Evolutionary conservation across 176 grass and related monocot genomes (phyloP), one percentile per base, ranked within the genome.

Genomic region (Saccharum officinarum): DNA sequence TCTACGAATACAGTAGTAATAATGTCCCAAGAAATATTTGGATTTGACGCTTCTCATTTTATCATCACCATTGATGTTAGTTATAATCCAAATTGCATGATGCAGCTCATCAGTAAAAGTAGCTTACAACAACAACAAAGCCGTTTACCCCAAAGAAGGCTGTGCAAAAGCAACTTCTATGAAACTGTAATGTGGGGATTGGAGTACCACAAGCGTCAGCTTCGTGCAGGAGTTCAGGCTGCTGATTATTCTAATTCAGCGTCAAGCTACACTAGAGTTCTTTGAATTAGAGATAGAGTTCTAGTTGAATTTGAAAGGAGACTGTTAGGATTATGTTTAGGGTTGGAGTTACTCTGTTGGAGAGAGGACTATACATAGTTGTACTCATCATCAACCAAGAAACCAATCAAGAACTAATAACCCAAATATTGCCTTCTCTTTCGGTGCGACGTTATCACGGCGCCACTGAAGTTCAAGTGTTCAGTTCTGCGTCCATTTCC

Each of bases 61-160:
- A 22, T 33, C 54, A 83, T 33, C 14, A 22, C 22, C n/a, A 6
- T 7, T 34, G n/a, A 62, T 81, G 66, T 31, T 42, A 72, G 20
- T 59, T 59, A n/a, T n/a, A n/a, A n/a, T 71, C 67, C 34, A 72
- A 82, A 60, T 82, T 72, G 68, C 15, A 83, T 3, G 3, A 3
- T 46, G 10, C 33, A 66, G 41, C 12, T 34, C 18, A 23, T 74
- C 70, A 49, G 41, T 44, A 74, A 80, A 31, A 63, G 15, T 22
- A 41, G 61, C 20, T 54, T 72, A 45, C 1, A 14, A 6, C 11
- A 42, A 23, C 22, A 72, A 15, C 20, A 72, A 45, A 71, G 22
- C 22, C 11, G 0, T 71, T 25, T 71, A 25, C 22, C 1, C 22
- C 38, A 40, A 71, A 44, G 69, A 40, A 72, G 26, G 10, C 1